A percentile compares a stretch with the other conserved stretches of the same genome.
phyloP scores from a whole-genome alignment of 2,329 filamentous ascomycete species.

The Ophiocordyceps polyrhachis-furcata region DNA sequence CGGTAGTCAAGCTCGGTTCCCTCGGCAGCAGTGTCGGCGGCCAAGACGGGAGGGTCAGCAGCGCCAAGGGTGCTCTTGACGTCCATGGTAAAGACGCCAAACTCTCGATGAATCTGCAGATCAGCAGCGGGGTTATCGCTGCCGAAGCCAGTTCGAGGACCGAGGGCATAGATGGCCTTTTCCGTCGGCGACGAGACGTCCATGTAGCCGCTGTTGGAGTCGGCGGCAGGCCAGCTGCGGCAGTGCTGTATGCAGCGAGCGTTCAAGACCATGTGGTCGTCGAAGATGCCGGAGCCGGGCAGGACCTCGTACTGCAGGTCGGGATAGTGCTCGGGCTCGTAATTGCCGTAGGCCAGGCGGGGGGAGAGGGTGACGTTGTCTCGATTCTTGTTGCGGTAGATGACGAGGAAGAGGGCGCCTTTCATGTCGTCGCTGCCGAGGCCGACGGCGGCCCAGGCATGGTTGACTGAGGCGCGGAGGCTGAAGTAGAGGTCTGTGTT shows the following conservation, averaged over 20 bases:
- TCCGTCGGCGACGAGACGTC: conserved; percentile 28
- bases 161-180: conserved; percentile 36
- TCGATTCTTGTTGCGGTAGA: conserved; percentile 28
- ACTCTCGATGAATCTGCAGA: conserved; percentile 32
- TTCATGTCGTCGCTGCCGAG: conserved; percentile 32
- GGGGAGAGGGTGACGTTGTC: conserved; percentile 37
- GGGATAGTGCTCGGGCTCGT: conserved; percentile 29
- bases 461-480: conserved; percentile 24
- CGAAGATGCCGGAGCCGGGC: conserved; percentile 25
- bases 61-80: conserved; percentile 29
- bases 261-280: conserved; percentile 27
- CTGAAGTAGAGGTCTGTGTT: conserved; percentile 34
- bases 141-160: conserved; percentile 23
- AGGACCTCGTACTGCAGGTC: conserved; percentile 25
- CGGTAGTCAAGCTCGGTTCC: conserved; percentile 16
- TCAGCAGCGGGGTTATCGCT: conserved; percentile 23
- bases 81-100: conserved; percentile 37
- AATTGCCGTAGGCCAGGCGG: conserved; percentile 28
- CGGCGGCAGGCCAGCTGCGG: conserved; percentile 24
- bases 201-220: conserved; percentile 20
- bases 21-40: conserved; percentile 13
- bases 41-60: conserved; percentile 21
- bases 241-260: conserved; percentile 32
- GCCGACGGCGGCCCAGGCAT: conserved; percentile 35
- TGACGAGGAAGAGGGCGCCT: conserved; percentile 32